These are phyloP conservation scores for Boletus tylopilopsis DNA, from an alignment of 768 basidiomycete species.

Conservation along the genomic window DNA sequence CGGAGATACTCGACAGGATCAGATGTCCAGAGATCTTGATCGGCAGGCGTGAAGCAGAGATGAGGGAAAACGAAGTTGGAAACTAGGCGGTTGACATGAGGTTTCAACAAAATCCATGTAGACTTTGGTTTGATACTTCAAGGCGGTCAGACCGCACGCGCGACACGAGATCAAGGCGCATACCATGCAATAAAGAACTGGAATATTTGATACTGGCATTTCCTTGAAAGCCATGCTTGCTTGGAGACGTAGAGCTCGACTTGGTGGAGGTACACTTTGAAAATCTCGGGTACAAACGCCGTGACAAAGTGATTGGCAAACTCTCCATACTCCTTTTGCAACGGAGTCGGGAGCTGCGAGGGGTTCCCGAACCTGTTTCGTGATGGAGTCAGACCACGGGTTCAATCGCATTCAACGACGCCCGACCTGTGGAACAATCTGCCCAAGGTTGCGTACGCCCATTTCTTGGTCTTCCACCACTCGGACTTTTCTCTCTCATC, in stretches of 20 bases:
- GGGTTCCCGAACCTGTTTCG: conserved; percentile 73
- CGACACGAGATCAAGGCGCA: conserved; percentile 14
- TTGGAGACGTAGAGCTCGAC: conserved; percentile 67
- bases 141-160: conserved; percentile 11
- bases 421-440: conserved; percentile 69
- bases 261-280: conserved; percentile 70
- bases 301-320: conserved; percentile 79
- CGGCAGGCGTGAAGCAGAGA: conserved; percentile 69
- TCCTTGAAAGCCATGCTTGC: conserved; percentile 76
- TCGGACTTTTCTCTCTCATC: conserved; percentile 75
- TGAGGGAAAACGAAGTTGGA: conserved; percentile 83
- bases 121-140: conserved; percentile 85
- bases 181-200: conserved; percentile 88
- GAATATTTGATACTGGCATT: conserved; percentile 81
- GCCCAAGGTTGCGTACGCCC: conserved; percentile 82
- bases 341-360: conserved; percentile 71
- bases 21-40: conserved; percentile 68
- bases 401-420: background rate
- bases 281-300: conserved; percentile 81
- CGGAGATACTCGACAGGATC: conserved; percentile 85
- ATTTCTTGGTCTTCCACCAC: conserved; percentile 94
- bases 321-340: conserved; percentile 62
- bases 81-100: conserved; percentile 76
- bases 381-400: conserved; percentile 5
- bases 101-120: conserved; percentile 87